Evolutionary conservation across 1,139 yeast genomes (phyloP).

Genomic region (Candida sojae): DNA sequence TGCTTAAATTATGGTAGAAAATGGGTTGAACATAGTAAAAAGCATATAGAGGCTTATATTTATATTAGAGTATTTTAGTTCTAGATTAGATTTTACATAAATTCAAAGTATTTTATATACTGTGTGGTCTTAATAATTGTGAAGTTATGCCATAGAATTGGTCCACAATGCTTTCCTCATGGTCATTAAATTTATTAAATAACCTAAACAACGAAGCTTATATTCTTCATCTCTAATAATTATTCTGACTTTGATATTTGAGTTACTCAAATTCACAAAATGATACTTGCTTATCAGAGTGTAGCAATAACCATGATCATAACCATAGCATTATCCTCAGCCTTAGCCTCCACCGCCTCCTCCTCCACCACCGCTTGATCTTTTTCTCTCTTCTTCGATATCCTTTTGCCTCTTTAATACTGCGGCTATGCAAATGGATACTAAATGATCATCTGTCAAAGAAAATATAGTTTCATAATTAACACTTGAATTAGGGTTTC

Average conservation of each 20-base stretch:
- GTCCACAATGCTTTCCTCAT: too few species aligned
- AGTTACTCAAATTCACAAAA: too few species aligned
- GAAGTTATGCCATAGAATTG: too few species aligned
- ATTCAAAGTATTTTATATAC: too few species aligned
- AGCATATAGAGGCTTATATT: background rate
- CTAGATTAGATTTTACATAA: background rate
- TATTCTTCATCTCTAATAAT: too few species aligned
- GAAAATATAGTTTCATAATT: constrained; percentile 15
- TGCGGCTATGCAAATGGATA: constrained; percentile 16
- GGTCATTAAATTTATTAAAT: too few species aligned
- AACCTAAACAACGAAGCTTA: too few species aligned
- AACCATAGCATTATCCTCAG: too few species aligned
- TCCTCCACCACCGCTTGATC: background rate
- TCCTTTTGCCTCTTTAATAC: constrained; percentile 15
- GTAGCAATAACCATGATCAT: too few species aligned
- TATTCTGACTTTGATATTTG: too few species aligned
- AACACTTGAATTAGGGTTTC: constrained; percentile 2
- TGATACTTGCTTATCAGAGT: too few species aligned
- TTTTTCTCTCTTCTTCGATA: constrained; percentile 17
- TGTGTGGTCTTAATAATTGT: too few species aligned
- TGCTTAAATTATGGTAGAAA: constrained; percentile 52
- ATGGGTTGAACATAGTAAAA: background rate
- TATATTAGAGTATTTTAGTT: constrained; percentile 3
- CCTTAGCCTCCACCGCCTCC: background rate
- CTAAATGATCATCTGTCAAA: constrained; percentile 14